phyloP scores from a whole-genome alignment of 2,329 filamentous ascomycete genomes.

The Diaporthe eres region DNA sequence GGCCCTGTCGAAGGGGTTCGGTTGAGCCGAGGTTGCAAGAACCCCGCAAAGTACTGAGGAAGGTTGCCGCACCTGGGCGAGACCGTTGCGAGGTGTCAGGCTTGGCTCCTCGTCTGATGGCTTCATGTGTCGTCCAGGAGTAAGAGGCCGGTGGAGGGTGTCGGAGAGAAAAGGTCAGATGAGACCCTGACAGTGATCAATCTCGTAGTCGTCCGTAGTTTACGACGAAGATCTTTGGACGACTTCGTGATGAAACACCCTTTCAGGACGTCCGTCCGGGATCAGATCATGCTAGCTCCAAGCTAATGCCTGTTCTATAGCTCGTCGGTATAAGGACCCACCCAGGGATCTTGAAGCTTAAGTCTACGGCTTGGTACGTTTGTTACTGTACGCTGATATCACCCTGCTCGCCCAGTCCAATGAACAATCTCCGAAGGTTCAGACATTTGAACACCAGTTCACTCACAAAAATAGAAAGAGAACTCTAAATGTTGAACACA shows the following conservation, averaged over 20 bases:
- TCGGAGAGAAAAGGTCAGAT: slow-evolving; percentile 31
- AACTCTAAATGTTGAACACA: neutral
- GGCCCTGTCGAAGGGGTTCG: neutral
- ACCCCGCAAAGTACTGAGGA: neutral
- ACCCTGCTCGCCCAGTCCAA: neutral
- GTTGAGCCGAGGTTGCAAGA: neutral
- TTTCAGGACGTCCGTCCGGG: neutral
- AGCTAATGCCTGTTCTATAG: slow-evolving; percentile 21
- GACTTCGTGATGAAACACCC: slow-evolving; percentile 21
- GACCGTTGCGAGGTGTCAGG: slow-evolving; percentile 13
- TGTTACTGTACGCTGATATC: neutral
- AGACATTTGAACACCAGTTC: neutral
- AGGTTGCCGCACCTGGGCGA: neutral
- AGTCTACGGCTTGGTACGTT: neutral
- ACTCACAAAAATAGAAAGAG: no score
- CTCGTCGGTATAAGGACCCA: slow-evolving; percentile 22
- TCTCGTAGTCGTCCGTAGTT: neutral
- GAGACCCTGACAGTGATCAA: slow-evolving; percentile 24
- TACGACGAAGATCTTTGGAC: slow-evolving; percentile 20
- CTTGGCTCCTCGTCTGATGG: slow-evolving; percentile 19
- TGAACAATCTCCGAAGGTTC: neutral
- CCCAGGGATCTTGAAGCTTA: slow-evolving; percentile 22
- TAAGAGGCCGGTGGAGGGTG: neutral
- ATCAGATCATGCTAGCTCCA: neutral
- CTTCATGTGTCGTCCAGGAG: slow-evolving; percentile 9